Percentiles rank a stretch among this genome's conserved stretches.
Conservation (phyloP, 1,284 basidiomycete species). For the Sporisorium iseilematis-ciliati region DNA sequence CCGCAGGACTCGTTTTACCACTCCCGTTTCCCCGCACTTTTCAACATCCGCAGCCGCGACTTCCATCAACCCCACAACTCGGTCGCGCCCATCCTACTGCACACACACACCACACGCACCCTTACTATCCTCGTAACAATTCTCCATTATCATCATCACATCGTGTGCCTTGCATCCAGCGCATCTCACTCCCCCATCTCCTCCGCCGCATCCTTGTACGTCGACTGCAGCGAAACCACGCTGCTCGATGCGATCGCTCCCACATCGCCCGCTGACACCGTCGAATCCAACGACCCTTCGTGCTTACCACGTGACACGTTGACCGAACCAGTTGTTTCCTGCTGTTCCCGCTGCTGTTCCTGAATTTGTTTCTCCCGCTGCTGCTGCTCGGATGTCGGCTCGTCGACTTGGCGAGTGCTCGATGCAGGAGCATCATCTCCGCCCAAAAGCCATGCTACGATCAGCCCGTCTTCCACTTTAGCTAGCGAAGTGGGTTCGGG, state of each 20-base stretch:
- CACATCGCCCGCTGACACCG: slow-evolving; percentile 12
- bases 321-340: slow-evolving; percentile 5
- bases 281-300: slow-evolving; percentile 19
- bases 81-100: not conserved
- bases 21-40: not conserved
- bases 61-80: not conserved
- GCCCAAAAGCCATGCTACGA: slow-evolving; percentile 62
- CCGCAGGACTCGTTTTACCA: no score
- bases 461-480: slow-evolving; percentile 29
- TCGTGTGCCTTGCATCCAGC: not conserved
- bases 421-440: slow-evolving; percentile 32
- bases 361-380: not conserved
- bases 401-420: not conserved
- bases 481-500: slow-evolving; percentile 27
- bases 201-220: slow-evolving; percentile 49
- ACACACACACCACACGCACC: not conserved
- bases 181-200: slow-evolving; percentile 7
- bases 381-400: not conserved
- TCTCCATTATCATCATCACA: not conserved
- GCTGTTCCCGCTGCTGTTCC: not conserved
- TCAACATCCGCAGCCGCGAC: slow-evolving; percentile 5
- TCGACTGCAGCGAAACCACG: slow-evolving; percentile 41
- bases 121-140: not conserved
- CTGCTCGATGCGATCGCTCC: slow-evolving; percentile 32
- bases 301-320: not conserved